phyloP scores from a whole-genome alignment of 1,284 basidiomycete species.

The Laetiporus sulphureus region DNA sequence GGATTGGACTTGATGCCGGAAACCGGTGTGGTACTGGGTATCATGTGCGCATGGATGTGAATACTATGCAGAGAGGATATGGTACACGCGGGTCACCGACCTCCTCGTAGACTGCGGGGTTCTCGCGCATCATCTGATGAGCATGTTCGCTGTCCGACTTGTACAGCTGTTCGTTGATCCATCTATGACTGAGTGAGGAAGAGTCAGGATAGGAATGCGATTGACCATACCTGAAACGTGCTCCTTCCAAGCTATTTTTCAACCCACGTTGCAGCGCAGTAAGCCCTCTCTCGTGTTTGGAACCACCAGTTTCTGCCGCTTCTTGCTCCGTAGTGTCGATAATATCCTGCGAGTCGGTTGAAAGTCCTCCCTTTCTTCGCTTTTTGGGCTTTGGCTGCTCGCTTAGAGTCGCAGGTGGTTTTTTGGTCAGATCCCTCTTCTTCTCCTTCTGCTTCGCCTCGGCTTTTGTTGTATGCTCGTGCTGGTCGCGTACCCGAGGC shows the following conservation, averaged over 20 bases:
- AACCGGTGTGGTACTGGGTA: constrained; percentile 82
- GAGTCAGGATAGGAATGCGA: not conserved
- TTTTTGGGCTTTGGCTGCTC: constrained; percentile 12
- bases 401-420: not conserved
- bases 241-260: constrained; percentile 76
- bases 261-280: constrained; percentile 72
- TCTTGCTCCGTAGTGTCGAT: not conserved
- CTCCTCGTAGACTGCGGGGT: constrained; percentile 71
- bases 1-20: constrained; percentile 80
- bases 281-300: constrained; percentile 29
- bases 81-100: constrained; percentile 15
- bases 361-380: constrained; percentile 1
- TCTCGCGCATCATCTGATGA: constrained; percentile 73
- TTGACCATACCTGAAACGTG: constrained; percentile 60
- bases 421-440: constrained; percentile 4
- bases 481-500: not conserved
- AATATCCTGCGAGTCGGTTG: not conserved
- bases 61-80: too few species aligned
- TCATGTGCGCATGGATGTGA: not conserved
- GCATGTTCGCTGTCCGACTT: constrained; percentile 74
- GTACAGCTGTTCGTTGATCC: constrained; percentile 87
- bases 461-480: constrained; percentile 11
- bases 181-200: constrained; percentile 35
- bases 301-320: not conserved
- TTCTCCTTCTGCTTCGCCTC: constrained; percentile 11